A percentile compares a stretch with the other conserved stretches of the same genome.
Evolutionary conservation across 2,329 filamentous ascomycete species (phyloP).

Genomic region (Ceratocystis alfenasii): DNA sequence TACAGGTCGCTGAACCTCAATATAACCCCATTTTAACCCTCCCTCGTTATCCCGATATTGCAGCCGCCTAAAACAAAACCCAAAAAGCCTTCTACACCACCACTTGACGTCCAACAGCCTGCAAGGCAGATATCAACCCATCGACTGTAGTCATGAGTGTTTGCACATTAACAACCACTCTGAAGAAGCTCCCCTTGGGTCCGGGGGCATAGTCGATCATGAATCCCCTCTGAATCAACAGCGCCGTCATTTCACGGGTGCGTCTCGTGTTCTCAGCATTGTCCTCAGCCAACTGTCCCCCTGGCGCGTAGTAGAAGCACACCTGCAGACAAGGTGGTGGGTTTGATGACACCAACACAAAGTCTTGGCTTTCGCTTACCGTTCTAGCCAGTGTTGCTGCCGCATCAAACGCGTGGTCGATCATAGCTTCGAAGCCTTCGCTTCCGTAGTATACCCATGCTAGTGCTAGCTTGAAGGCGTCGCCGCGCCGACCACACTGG

Average conservation of each 20-base stretch:
- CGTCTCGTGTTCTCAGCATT: conserved; percentile 40
- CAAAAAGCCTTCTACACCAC: background rate
- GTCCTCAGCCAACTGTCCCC: conserved; percentile 22
- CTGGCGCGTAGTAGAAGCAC: conserved; percentile 75
- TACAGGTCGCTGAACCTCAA: background rate
- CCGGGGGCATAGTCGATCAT: conserved; percentile 53
- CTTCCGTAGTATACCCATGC: conserved; percentile 83
- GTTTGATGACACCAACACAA: conserved; percentile 60
- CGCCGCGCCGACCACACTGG: conserved; percentile 80
- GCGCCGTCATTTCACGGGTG: conserved; percentile 39
- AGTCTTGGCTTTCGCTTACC: conserved; percentile 44
- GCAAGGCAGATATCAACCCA: conserved; percentile 43
- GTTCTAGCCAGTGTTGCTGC: conserved; percentile 56
- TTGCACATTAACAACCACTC: conserved; percentile 48
- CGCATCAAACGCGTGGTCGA: conserved; percentile 60
- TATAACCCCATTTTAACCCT: background rate
- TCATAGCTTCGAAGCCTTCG: conserved; percentile 54
- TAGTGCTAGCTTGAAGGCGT: conserved; percentile 76
- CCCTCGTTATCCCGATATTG: background rate
- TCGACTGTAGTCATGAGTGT: conserved; percentile 41
- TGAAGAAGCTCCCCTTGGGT: conserved; percentile 43
- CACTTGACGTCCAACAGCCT: conserved; percentile 33
- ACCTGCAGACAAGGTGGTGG: conserved; percentile 85
- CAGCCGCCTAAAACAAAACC: background rate
- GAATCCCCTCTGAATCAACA: conserved; percentile 41